A percentile compares a stretch with the other conserved stretches of the same genome.
These are phyloP conservation scores for Globisporangium recalcitrans DNA, from an alignment of 352 stramenopile genomes.

Conservation along the genomic window DNA sequence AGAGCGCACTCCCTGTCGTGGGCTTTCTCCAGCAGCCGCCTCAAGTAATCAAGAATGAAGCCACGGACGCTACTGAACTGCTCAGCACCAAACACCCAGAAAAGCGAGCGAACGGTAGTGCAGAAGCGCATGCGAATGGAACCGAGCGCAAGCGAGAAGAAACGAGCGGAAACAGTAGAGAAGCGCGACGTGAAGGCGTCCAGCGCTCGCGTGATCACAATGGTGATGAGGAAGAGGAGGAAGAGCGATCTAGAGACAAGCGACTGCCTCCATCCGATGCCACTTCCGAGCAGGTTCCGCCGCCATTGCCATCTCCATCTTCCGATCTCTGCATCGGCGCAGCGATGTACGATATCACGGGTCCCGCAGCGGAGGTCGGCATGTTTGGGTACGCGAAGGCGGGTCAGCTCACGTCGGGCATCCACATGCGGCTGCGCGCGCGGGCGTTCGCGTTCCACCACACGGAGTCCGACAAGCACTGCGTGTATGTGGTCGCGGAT, in stretches of 20 bases:
- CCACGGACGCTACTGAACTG: not conserved
- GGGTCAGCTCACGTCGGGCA: slow-evolving; percentile 66
- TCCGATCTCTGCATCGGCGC: slow-evolving; percentile 54
- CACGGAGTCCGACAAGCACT: slow-evolving; percentile 24
- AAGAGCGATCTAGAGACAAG: not conserved
- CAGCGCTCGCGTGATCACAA: not conserved
- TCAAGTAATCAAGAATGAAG: not conserved
- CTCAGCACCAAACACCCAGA: not conserved
- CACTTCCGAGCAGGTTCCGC: not conserved
- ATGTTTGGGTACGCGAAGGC: slow-evolving; percentile 88
- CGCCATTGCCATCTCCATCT: not conserved
- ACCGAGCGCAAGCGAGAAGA: not conserved
- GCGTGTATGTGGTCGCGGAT: slow-evolving; percentile 87
- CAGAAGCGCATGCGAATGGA: not conserved
- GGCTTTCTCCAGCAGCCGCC: not conserved
- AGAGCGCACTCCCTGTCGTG: not conserved
- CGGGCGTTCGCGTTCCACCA: slow-evolving; percentile 79
- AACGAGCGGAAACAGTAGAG: not conserved
- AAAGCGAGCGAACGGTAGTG: not conserved
- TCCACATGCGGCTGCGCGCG: slow-evolving; percentile 84
- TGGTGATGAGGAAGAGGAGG: not conserved
- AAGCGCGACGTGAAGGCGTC: not conserved
- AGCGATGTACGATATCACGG: slow-evolving; percentile 84
- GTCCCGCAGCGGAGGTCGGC: slow-evolving; percentile 69
- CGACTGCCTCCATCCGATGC: not conserved